A percentile compares a stretch with the other conserved stretches of the same genome.
phyloP scores from a whole-genome alignment of 139 green algal genomes.

The Parachlorella kessleri region DNA sequence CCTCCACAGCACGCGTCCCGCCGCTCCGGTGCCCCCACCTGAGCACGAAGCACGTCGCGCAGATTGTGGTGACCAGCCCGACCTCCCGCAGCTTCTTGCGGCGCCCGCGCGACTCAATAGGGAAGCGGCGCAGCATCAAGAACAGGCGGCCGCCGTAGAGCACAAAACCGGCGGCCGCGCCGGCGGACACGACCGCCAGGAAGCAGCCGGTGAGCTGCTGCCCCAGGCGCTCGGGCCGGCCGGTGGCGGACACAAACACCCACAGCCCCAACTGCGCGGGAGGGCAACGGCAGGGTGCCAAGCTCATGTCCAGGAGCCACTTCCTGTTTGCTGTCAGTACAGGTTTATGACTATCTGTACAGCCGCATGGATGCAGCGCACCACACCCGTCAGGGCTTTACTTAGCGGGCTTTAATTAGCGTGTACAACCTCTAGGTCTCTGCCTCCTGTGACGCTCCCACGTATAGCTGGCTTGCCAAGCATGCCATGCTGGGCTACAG shows the following conservation, averaged over 20 bases:
- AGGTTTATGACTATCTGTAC: too few relatives aligned
- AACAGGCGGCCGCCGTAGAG: constrained; percentile 95
- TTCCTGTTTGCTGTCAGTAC: too few relatives aligned
- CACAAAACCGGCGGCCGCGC: constrained; percentile 86
- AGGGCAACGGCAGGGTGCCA: too few relatives aligned
- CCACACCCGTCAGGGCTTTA: too few relatives aligned
- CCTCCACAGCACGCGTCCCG: too few relatives aligned
- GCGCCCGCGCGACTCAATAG: constrained; percentile 92
- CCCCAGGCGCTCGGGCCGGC: constrained; percentile 15
- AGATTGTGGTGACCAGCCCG: constrained; percentile 93
- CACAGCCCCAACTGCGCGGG: constrained; percentile 35
- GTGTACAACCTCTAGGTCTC: too few relatives aligned
- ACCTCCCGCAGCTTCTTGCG: constrained; percentile 97
- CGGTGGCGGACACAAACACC: constrained; percentile 18
- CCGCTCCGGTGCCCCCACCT: constrained; percentile 42
- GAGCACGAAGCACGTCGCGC: constrained; percentile 87
- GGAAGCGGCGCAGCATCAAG: constrained; percentile 94
- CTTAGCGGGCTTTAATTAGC: too few relatives aligned
- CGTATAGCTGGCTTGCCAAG: too few relatives aligned
- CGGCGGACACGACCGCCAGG: constrained; percentile 77
- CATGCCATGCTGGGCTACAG: too few relatives aligned
- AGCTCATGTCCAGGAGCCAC: too few relatives aligned
- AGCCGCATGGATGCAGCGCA: too few relatives aligned
- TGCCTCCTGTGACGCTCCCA: too few relatives aligned
- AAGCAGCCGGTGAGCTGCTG: constrained; percentile 54